phyloP scores from a whole-genome alignment of 345 rosid species.

The Draba incana region DNA sequence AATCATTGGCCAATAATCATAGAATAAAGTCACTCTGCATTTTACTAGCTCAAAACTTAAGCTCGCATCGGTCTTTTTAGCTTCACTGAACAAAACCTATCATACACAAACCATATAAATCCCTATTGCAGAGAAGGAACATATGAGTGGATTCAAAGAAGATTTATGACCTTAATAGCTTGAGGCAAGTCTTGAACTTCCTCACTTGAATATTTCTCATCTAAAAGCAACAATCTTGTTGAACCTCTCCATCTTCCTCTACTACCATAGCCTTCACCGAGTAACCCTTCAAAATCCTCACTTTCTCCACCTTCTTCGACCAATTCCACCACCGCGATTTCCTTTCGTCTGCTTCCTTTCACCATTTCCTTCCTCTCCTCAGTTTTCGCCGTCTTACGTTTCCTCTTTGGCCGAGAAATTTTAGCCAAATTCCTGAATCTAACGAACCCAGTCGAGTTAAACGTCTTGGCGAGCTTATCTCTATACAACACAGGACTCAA shows the following conservation, averaged over 20 bases:
- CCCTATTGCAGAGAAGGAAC: background rate
- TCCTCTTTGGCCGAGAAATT: slow-evolving; percentile 76
- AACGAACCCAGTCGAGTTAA: slow-evolving; percentile 64
- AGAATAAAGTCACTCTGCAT: slow-evolving; percentile 78
- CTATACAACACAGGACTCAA: slow-evolving; percentile 62
- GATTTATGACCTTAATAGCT: slow-evolving; percentile 71
- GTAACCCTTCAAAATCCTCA: slow-evolving; percentile 63
- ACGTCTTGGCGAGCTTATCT: slow-evolving; percentile 64
- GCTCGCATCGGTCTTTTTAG: slow-evolving; percentile 37
- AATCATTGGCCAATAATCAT: slow-evolving; percentile 89
- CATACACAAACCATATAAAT: slow-evolving; percentile 16
- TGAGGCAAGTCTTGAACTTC: slow-evolving; percentile 68
- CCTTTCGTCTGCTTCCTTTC: slow-evolving; percentile 47
- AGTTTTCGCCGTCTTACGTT: slow-evolving; percentile 41
- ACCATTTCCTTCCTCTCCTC: slow-evolving; percentile 37
- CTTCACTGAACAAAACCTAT: slow-evolving; percentile 65
- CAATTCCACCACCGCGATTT: slow-evolving; percentile 61
- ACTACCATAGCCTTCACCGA: slow-evolving; percentile 70
- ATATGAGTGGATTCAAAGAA: slow-evolving; percentile 1
- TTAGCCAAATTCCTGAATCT: slow-evolving; percentile 81
- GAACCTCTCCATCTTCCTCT: slow-evolving; percentile 76
- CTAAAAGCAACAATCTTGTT: slow-evolving; percentile 88
- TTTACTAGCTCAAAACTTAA: slow-evolving; percentile 65
- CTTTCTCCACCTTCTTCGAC: slow-evolving; percentile 49
- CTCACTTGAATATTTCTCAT: slow-evolving; percentile 60